These are phyloP conservation scores for Fomitopsis betulina DNA, from an alignment of 1,284 basidiomycete species.

Conservation along the genomic window DNA sequence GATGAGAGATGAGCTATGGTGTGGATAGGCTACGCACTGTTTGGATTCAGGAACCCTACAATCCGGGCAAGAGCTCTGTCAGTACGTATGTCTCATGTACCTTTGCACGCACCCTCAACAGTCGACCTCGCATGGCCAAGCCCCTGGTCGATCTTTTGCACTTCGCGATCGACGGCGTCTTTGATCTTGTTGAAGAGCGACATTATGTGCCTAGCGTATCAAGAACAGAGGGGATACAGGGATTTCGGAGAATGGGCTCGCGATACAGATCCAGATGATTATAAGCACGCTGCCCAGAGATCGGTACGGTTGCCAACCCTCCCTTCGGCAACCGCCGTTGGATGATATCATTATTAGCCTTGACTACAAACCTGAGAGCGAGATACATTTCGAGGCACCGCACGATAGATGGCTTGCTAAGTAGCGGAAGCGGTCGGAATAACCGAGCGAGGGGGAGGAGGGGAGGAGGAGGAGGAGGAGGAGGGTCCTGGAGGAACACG, in stretches of 20 bases:
- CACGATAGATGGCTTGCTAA: too few relatives aligned
- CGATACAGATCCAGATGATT: background rate
- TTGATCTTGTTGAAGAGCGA: slow-evolving; percentile 15
- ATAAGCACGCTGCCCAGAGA: background rate
- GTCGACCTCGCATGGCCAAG: slow-evolving; percentile 27
- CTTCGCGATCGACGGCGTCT: slow-evolving; percentile 13
- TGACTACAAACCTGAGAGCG: too few relatives aligned
- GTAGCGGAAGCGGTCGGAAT: too few relatives aligned
- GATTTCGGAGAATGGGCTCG: background rate
- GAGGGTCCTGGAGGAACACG: too few relatives aligned
- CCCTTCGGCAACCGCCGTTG: slow-evolving; percentile 2
- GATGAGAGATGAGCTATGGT: background rate
- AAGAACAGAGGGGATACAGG: background rate
- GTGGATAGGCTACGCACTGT: slow-evolving; percentile 40
- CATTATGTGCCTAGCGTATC: background rate
- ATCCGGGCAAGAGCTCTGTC: slow-evolving; percentile 3
- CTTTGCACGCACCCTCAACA: slow-evolving; percentile 22
- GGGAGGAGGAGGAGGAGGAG: too few relatives aligned
- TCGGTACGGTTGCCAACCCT: background rate
- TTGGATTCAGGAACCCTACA: slow-evolving; percentile 50
- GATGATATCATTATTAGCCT: background rate
- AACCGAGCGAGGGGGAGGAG: too few relatives aligned
- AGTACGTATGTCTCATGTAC: background rate
- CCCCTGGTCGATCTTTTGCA: slow-evolving; percentile 22
- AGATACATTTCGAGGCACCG: too few relatives aligned